A percentile compares a stretch with the other conserved stretches of the same genome.
Conservation (phyloP, 257 asterid species). For the Prunella vulgaris region DNA sequence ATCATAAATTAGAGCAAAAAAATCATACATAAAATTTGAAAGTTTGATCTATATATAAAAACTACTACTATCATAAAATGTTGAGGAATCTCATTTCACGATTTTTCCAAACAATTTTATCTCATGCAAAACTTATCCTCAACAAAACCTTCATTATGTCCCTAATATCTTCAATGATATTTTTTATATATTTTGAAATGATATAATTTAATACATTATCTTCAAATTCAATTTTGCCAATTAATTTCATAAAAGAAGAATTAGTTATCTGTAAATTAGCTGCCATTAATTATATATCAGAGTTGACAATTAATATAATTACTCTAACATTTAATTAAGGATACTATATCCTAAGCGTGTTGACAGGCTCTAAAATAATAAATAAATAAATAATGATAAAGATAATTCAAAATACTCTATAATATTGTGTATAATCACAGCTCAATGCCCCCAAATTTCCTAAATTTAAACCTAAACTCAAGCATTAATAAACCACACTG, state of each 20-base stretch:
- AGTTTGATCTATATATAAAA: no score
- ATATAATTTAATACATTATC: no score
- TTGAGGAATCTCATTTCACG: no score
- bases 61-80: no score
- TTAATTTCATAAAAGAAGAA: neutral
- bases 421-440: neutral
- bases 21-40: no score
- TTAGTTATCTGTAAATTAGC: constrained; percentile 17
- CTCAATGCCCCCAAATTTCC: neutral
- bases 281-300: neutral
- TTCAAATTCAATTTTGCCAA: neutral
- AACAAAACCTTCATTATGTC: no score
- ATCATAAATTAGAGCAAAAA: no score
- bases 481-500: neutral
- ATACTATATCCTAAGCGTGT: neutral
- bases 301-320: neutral
- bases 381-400: neutral
- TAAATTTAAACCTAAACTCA: neutral
- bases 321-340: neutral
- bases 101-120: no score
- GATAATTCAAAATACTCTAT: neutral
- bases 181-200: no score
- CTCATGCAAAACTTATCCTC: no score
- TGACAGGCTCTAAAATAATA: neutral
- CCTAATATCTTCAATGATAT: no score